Percentiles rank a stretch among this genome's conserved stretches.
These are phyloP conservation scores for Penstemon davidsonii DNA, from an alignment of 257 asterid species.

Conservation along the genomic window DNA sequence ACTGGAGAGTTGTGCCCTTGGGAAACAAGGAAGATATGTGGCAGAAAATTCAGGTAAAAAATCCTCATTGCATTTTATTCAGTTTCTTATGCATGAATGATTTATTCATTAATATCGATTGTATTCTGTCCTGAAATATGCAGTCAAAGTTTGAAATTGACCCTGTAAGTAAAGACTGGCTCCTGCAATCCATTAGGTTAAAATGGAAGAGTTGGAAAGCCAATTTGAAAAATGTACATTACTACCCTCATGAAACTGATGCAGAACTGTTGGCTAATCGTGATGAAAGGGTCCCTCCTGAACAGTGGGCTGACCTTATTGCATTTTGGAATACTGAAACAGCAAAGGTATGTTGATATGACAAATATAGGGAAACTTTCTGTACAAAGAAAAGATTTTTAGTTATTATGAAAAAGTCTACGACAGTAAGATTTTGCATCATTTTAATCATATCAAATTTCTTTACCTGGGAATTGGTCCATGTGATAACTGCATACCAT, in stretches of 20 bases:
- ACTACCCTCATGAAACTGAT: slow-evolving; percentile 36
- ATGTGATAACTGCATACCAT: neutral
- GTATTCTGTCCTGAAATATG: slow-evolving; percentile 2
- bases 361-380: neutral
- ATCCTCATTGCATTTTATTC: slow-evolving; percentile 1
- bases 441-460: neutral
- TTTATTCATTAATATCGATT: neutral
- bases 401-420: neutral
- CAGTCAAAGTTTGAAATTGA: slow-evolving; percentile 40
- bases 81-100: neutral
- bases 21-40: slow-evolving; percentile 39
- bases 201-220: slow-evolving; percentile 45
- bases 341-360: slow-evolving; percentile 33
- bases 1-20: slow-evolving; percentile 43
- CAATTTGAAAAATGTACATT: slow-evolving; percentile 34
- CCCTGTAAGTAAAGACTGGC: slow-evolving; percentile 34
- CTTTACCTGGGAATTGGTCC: slow-evolving; percentile 2
- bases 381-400: too few species aligned
- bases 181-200: slow-evolving; percentile 33
- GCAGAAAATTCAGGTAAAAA: slow-evolving; percentile 39
- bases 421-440: neutral
- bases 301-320: slow-evolving; percentile 45
- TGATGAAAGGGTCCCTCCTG: slow-evolving; percentile 47
- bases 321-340: slow-evolving; percentile 40
- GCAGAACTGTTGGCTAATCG: slow-evolving; percentile 44